Evolutionary conservation across 73 alveolate genomes (phyloP), one percentile per base, ranked within the genome.

Genomic region (Breviolum minutum): DNA sequence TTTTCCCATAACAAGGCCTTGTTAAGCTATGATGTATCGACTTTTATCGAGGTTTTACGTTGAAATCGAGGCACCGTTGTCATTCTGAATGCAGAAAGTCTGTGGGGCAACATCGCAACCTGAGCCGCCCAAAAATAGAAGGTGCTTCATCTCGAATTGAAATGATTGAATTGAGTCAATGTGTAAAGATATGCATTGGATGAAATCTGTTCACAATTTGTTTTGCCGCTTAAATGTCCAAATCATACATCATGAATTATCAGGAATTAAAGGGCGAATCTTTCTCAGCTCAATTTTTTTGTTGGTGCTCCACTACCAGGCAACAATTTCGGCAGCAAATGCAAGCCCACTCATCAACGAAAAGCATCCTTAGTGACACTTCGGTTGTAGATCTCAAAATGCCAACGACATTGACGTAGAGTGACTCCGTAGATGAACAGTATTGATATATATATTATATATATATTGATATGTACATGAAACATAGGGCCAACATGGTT

Each of bases 91-190:
- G 98, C 98, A 92, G 61, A 92, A 92, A 27, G 98, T 69, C n/a
- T 92, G 98, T 19, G 90, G 98, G 11, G 98, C 98, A 32, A 92
- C 83, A 29, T 92, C 98, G 66, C 98, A 92, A 60, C 98, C 98
- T 92, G 87, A 40, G 54, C 54, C 40, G 20, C 61, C 17, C 12
- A 16, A 48, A 48, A 20, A 27, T 30, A n/a, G 10, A n/a, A 30
- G 12, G 5, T 30, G 88, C 8, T 71, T 12, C 11, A 0, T 71
- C 6, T 71, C 27, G 82, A 71, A 71, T 10, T 40, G 54, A 40
- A 40, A 40, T 40, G 54, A 63, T 14, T 30, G 89, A 29, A 11
- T 81, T 30, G 8, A 30, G 30, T 9, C 26, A 30, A 40, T n/a
- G n/a, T n/a, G n/a, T n/a, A n/a, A n/a, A n/a, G n/a, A n/a, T n/a